Base-by-base conservation (phyloP, 768 basidiomycete species). In the Polyporus arcularius region DNA sequence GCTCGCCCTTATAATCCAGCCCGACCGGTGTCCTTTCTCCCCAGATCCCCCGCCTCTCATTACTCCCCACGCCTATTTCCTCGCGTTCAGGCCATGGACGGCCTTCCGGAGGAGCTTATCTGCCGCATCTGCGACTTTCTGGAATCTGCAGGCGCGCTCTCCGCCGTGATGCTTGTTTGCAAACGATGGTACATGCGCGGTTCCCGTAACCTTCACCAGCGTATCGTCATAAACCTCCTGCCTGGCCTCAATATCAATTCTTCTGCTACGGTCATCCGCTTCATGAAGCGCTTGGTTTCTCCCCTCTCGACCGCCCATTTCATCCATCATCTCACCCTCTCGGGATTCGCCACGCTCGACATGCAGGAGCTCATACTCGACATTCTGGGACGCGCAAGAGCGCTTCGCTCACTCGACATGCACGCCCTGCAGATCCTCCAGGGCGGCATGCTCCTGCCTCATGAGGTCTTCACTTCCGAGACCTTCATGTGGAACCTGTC, bases 401-500 rank as follows among this genome's bases (percentile, higher is more conserved):
- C 46, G 0, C 55, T 69, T 1, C 48, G 60, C 16, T 65, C 65
- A 10, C 59, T 69, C 14, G 57, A 67, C 43, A 35, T 65, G 21
- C 58, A 57, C 31, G 45, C 18, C 14, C 45, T 66, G 4, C 49
- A 51, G 8, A 14, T 54, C 21, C 30, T 51, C 14, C 35, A 39
- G 28, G 50, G 39, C 49, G 55, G 45, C 3, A 16, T 50, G 28
- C 48, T 60, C 15, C 41, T 66, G 43, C 54, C 54, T 6, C 53
- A 45, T 11, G 57, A 54, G 12, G 41, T 52, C 10, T 58, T 54
- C 35, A 28, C 38, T 4, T 65, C 65, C 4, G n/a, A 38, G 4
- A 46, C 43, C 4, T 66, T 67, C 31, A 60, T 70, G 6, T 65
- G 68, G 16, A 52, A 55, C 32, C 62, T 71, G 5, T 40, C 57